A percentile compares a stretch with the other conserved stretches of the same genome.
Evolutionary conservation across 495 filamentous ascomycete genomes (phyloP).

Genomic region (Lasiosphaeria miniovina): DNA sequence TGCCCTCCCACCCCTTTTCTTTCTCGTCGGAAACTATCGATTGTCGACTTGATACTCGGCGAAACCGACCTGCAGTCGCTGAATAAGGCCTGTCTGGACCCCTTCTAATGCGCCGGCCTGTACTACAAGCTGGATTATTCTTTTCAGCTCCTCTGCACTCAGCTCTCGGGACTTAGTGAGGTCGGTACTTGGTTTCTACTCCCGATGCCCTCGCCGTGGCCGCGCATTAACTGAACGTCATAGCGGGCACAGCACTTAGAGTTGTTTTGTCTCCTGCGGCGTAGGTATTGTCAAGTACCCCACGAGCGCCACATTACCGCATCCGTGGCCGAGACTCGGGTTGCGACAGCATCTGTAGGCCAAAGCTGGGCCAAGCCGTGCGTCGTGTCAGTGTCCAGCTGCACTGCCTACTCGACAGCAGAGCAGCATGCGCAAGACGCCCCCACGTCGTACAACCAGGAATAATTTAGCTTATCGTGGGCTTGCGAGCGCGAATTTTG

Average conservation of each 20-base stretch:
- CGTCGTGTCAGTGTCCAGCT: neutral
- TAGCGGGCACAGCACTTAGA: neutral
- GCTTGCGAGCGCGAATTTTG: conserved; percentile 7
- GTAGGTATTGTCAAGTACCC: neutral
- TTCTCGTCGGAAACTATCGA: too few species aligned
- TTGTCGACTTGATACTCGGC: too few species aligned
- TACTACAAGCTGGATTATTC: too few species aligned
- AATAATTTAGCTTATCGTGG: conserved; percentile 8
- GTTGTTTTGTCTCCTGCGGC: neutral
- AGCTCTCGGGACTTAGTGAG: neutral
- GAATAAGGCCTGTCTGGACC: too few species aligned
- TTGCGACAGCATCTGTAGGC: neutral
- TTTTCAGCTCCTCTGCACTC: too few species aligned
- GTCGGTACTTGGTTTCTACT: neutral
- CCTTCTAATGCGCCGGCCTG: too few species aligned
- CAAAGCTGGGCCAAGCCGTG: too few species aligned
- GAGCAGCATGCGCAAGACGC: conserved; percentile 7
- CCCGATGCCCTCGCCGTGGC: neutral
- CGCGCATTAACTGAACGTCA: conserved; percentile 1
- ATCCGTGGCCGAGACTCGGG: neutral
- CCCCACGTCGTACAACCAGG: conserved; percentile 9
- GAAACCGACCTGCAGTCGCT: too few species aligned
- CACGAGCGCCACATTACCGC: neutral
- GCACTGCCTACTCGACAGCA: neutral
- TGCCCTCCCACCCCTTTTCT: too few species aligned